Evolutionary conservation across 106 monocot genomes (phyloP).

Genomic region (Dendrobium huoshanense): DNA sequence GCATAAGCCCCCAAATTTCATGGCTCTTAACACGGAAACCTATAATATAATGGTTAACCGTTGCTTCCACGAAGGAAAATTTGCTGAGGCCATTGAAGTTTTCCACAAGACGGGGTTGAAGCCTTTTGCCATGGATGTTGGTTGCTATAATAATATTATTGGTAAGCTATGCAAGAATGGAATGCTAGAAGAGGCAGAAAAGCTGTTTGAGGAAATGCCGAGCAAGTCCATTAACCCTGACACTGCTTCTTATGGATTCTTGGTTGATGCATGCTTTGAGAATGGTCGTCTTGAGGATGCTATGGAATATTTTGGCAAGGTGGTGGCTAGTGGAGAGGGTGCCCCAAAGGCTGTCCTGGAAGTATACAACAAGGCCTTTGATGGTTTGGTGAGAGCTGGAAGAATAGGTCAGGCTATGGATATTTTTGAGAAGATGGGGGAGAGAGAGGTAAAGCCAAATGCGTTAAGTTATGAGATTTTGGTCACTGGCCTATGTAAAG

Average conservation of each 20-base stretch:
- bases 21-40: slow-evolving; percentile 66
- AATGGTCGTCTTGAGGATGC: slow-evolving; percentile 56
- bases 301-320: slow-evolving; percentile 50
- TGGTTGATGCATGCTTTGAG: slow-evolving; percentile 61
- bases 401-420: slow-evolving; percentile 36
- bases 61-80: slow-evolving; percentile 59
- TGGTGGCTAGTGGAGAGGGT: slow-evolving; percentile 35
- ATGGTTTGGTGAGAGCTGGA: slow-evolving; percentile 67
- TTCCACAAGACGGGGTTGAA: slow-evolving; percentile 69
- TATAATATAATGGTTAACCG: slow-evolving; percentile 94
- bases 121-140: slow-evolving; percentile 69
- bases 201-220: slow-evolving; percentile 74
- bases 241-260: slow-evolving; percentile 45
- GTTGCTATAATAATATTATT: slow-evolving; percentile 86
- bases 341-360: slow-evolving; percentile 42
- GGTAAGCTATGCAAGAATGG: slow-evolving; percentile 76
- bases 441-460: slow-evolving; percentile 12
- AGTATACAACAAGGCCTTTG: slow-evolving; percentile 62
- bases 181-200: slow-evolving; percentile 53
- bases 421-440: slow-evolving; percentile 43
- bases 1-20: slow-evolving; percentile 56
- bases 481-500: slow-evolving; percentile 15
- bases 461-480: slow-evolving; percentile 16
- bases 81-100: slow-evolving; percentile 64
- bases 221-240: slow-evolving; percentile 60